Conservation (phyloP, 192 early-diverging fungal species). For the Spinellus fusiger region DNA sequence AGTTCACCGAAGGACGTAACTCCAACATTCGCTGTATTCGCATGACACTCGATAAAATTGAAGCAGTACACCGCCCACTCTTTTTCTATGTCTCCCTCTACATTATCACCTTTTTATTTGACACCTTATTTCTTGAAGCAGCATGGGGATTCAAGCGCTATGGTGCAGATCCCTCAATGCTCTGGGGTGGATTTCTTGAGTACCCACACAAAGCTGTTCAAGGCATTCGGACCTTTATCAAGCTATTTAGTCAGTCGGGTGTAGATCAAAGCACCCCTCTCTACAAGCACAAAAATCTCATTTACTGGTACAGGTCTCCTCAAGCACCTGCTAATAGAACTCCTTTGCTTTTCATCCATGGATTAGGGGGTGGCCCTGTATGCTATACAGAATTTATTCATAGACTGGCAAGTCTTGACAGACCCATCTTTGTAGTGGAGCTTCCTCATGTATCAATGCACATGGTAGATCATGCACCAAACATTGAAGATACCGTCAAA, state of each 20-base stretch:
- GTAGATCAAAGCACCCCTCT: not conserved
- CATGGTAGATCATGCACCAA: slow-evolving; percentile 48
- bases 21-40: slow-evolving; percentile 45
- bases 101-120: slow-evolving; percentile 18
- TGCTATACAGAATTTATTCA: slow-evolving; percentile 49
- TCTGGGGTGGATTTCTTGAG: slow-evolving; percentile 11
- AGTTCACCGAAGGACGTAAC: slow-evolving; percentile 40
- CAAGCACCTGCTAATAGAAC: slow-evolving; percentile 17
- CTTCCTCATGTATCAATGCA: slow-evolving; percentile 64
- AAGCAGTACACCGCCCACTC: slow-evolving; percentile 50
- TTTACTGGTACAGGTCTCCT: slow-evolving; percentile 38
- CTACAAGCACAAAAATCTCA: not conserved
- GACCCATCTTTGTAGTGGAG: slow-evolving; percentile 49
- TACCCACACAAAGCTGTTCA: not conserved
- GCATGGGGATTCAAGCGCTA: slow-evolving; percentile 12
- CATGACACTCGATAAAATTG: slow-evolving; percentile 47
- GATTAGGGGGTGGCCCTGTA: slow-evolving; percentile 56
- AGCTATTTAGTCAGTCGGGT: not conserved
- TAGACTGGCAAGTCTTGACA: slow-evolving; percentile 34
- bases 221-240: not conserved
- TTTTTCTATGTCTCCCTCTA: slow-evolving; percentile 46
- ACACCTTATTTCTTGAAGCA: not conserved
- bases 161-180: not conserved
- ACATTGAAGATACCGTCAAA: slow-evolving; percentile 44
- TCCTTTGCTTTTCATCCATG: slow-evolving; percentile 66